Evolutionary conservation across 768 basidiomycete species (phyloP).

Genomic region (Crucibulum laeve): DNA sequence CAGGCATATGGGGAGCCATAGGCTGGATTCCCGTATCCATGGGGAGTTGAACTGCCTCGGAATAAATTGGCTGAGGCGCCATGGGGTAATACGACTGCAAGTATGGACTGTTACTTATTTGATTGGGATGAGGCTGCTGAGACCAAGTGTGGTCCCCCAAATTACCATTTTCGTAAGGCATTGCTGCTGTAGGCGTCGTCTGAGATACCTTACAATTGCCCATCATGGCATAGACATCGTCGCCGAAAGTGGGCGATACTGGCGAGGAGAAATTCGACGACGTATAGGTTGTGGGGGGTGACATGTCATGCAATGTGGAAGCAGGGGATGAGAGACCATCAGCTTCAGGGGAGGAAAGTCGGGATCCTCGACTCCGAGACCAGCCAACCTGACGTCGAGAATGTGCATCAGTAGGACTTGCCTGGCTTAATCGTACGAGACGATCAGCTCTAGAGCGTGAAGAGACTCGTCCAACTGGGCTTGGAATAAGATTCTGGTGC

Average conservation of each 20-base stretch:
- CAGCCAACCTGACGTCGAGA: slow-evolving; percentile 20
- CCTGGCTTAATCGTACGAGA: slow-evolving; percentile 25
- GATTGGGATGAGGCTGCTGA: too few species aligned
- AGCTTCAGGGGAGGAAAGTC: slow-evolving; percentile 31
- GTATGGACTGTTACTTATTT: not conserved
- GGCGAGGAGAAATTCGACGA: slow-evolving; percentile 14
- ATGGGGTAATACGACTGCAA: slow-evolving; percentile 11
- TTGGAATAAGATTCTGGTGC: slow-evolving; percentile 12
- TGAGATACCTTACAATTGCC: too few species aligned
- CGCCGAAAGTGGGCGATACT: slow-evolving; percentile 11
- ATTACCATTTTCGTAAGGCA: too few species aligned
- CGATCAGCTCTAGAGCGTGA: slow-evolving; percentile 31
- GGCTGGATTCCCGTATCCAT: not conserved
- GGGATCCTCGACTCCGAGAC: slow-evolving; percentile 23
- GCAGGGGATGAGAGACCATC: slow-evolving; percentile 17
- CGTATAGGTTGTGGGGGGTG: not conserved
- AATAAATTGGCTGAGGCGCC: slow-evolving; percentile 1
- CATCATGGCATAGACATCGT: not conserved
- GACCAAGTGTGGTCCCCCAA: too few species aligned
- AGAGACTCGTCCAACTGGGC: slow-evolving; percentile 24
- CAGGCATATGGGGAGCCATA: not conserved
- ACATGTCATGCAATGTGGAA: slow-evolving; percentile 6
- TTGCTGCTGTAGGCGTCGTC: too few species aligned
- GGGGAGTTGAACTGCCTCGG: slow-evolving; percentile 4
- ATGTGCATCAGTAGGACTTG: slow-evolving; percentile 27